Evolutionary conservation across 495 filamentous ascomycete species (phyloP), one percentile per base, ranked within the genome.

Genomic region (Aspergillus heteromorphus): DNA sequence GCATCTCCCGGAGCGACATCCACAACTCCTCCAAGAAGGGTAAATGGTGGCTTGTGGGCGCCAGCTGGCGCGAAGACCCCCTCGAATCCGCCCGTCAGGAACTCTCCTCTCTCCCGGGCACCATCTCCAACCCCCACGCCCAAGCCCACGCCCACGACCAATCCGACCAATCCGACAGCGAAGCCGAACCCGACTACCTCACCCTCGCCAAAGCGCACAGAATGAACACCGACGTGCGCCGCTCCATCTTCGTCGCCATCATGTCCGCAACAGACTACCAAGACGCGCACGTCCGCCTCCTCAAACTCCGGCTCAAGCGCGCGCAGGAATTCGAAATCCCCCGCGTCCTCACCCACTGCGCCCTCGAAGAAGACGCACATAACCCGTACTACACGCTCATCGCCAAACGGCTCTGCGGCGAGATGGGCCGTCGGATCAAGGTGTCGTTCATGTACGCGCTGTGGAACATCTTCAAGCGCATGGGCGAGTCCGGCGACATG

Each of bases 41-140:
- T 2, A 97, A 96, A 75, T 97, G 93, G 95, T 97, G 93, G 93
- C 81, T 97, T 31, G 86, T 96, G 20, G 92, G 93, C 41, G 91
- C 92, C 11, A 95, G 90, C 69, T 96, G 91, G 87, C 84, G 77
- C 25, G 79, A 80, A 48, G 71, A 72, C 20, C 63, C 73, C 2
- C 57, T 76, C 21, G 69, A 73, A 16, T 60, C 67, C 25, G 72
- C 73, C 14, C 71, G 70, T 18, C 56, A 70, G 48, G 69, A 74
- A 45, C 58, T 74, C 21, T 60, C 65, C 20, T 48, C 30, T 38
- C 49, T 65, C 3, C 61, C 63, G 8, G 48, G 18, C 7, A 45
- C 55, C 53, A 36, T 53, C 13, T 19, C 56, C 54, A 41, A 56
- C 16, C 51, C 54, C 48, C 49, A 60, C 50, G 53, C 41, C 8